A percentile compares a stretch with the other conserved stretches of the same genome.
phyloP scores from a whole-genome alignment of 78 protist genomes.

The Dictyostelium capitatum region DNA sequence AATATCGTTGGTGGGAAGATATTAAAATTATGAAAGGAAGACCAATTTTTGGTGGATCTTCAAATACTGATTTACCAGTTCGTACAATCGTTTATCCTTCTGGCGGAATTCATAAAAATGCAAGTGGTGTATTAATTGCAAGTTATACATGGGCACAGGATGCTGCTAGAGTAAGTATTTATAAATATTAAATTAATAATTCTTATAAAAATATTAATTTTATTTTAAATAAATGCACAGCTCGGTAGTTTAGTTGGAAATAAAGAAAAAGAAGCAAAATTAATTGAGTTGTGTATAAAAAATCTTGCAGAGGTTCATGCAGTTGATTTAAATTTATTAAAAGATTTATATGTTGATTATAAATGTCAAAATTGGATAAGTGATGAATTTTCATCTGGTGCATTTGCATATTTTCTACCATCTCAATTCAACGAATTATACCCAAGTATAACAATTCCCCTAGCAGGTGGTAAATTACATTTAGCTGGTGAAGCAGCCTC shows the following conservation, averaged over 20 bases:
- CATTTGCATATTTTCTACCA: slow-evolving; percentile 33
- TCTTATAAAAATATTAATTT: too few relatives aligned
- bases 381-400: slow-evolving; percentile 5
- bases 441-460: slow-evolving; percentile 15
- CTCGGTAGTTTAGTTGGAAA: slow-evolving; percentile 1
- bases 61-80: slow-evolving; percentile 39
- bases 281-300: background rate
- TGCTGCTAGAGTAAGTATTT: background rate
- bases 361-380: slow-evolving; percentile 13
- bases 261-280: background rate
- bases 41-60: slow-evolving; percentile 35
- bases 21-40: slow-evolving; percentile 17
- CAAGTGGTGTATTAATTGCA: background rate
- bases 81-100: slow-evolving; percentile 33
- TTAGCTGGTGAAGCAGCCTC: slow-evolving; percentile 11
- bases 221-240: too few relatives aligned
- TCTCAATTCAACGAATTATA: slow-evolving; percentile 17
- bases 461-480: slow-evolving; percentile 26
- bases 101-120: background rate
- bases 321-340: background rate
- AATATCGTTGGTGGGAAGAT: slow-evolving; percentile 60
- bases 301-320: slow-evolving; percentile 32
- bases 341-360: background rate
- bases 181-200: too few relatives aligned
- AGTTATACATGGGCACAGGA: slow-evolving; percentile 34